Percentiles rank a stretch among this genome's conserved stretches.
phyloP scores from a whole-genome alignment of 345 rosid species.

The Ceriops decandra region DNA sequence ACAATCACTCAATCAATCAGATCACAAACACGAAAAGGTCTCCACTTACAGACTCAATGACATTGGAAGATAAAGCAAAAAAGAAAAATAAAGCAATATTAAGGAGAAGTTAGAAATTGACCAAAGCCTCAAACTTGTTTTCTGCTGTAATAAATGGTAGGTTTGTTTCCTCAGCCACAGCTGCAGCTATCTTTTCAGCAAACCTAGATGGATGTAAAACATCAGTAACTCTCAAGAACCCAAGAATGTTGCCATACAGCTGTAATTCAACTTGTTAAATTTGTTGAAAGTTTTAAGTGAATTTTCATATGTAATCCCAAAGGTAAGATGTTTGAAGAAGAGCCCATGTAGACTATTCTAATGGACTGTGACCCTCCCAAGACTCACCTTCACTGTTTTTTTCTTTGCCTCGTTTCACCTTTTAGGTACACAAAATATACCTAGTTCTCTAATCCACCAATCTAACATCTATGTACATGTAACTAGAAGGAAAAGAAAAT shows the following conservation, averaged over 20 bases:
- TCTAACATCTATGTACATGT: too few species aligned
- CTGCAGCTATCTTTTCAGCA: conserved; percentile 86
- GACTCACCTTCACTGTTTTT: too few species aligned
- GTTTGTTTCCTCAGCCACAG: conserved; percentile 87
- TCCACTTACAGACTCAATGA: neutral
- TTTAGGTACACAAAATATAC: too few species aligned
- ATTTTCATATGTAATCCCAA: too few species aligned
- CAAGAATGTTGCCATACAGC: neutral
- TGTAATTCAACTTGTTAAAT: neutral
- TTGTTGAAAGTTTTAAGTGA: too few species aligned
- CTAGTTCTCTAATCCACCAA: too few species aligned
- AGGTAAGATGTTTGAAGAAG: too few species aligned
- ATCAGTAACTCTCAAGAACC: neutral
- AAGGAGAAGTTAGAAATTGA: conserved; percentile 30
- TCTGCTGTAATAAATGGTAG: conserved; percentile 92
- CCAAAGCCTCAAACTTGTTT: conserved; percentile 98
- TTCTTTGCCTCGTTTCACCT: too few species aligned
- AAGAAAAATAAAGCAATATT: neutral
- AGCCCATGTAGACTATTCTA: too few species aligned
- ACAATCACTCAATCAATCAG: neutral
- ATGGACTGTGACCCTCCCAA: too few species aligned
- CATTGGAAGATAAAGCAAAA: neutral
- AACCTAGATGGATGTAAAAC: conserved; percentile 45
- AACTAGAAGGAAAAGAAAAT: too few species aligned
- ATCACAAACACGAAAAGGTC: neutral